Evolutionary conservation across 345 rosid species (phyloP).

Genomic region (Camelina sativa): DNA sequence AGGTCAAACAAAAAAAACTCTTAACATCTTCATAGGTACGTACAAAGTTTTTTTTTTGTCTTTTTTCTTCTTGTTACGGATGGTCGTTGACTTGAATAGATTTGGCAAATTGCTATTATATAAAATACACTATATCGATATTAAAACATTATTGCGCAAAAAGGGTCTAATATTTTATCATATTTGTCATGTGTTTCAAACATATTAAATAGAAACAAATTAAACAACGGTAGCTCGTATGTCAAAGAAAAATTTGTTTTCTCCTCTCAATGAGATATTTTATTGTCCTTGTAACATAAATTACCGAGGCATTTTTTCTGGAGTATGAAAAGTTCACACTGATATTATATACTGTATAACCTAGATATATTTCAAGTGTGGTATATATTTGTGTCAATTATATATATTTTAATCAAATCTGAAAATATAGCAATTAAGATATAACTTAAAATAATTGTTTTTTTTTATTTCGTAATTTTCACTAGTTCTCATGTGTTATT

Average conservation of each 20-base stretch:
- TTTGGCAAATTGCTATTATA: slow-evolving; percentile 24
- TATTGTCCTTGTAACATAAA: background rate
- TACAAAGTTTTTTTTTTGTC: too few relatives aligned
- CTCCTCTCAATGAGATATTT: too few relatives aligned
- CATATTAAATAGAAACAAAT: background rate
- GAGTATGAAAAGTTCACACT: background rate
- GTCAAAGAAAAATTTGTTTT: background rate
- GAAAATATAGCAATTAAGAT: background rate
- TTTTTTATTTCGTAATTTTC: background rate
- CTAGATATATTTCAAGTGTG: background rate
- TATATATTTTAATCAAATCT: background rate
- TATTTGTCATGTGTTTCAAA: background rate
- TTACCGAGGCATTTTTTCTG: background rate
- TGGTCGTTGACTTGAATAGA: slow-evolving; percentile 37
- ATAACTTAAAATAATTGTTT: background rate
- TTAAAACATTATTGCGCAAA: background rate
- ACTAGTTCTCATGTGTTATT: background rate
- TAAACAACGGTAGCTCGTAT: background rate
- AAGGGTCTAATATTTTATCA: slow-evolving; percentile 12
- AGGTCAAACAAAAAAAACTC: slow-evolving; percentile 34
- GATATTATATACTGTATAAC: background rate
- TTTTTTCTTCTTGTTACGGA: too few relatives aligned
- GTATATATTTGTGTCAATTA: background rate
- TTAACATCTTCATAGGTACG: background rate
- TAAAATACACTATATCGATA: background rate